Conservation (phyloP, 2,329 filamentous ascomycete genomes). For the Ophiostoma novo-ulmi region DNA sequence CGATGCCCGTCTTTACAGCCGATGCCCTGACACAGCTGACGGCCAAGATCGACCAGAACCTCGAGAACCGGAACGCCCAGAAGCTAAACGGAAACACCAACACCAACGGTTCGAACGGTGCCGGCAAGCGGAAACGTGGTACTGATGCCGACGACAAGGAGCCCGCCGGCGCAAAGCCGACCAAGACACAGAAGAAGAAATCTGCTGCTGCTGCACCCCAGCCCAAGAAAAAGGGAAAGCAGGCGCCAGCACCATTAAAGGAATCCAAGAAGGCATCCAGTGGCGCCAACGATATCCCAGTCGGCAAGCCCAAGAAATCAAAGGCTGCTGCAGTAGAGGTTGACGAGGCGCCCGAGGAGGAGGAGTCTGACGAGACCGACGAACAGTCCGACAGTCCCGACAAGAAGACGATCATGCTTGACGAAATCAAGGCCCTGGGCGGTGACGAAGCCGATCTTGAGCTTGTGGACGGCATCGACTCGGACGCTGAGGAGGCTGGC, state of each 20-base stretch:
- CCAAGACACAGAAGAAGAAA: conserved; percentile 42
- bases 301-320: conserved; percentile 19
- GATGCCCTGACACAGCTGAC: conserved; percentile 50
- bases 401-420: conserved; percentile 41
- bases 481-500: conserved; percentile 44
- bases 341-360: background rate
- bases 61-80: conserved; percentile 38
- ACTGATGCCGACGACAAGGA: conserved; percentile 22
- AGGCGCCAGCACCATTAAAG: conserved; percentile 30
- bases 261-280: conserved; percentile 30
- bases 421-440: conserved; percentile 60
- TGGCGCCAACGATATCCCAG: conserved; percentile 31
- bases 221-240: conserved; percentile 9
- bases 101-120: conserved; percentile 11
- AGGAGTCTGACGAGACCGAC: background rate
- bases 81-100: conserved; percentile 27
- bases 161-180: conserved; percentile 27
- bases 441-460: conserved; percentile 61
- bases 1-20: conserved; percentile 42
- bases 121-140: conserved; percentile 27
- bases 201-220: background rate
- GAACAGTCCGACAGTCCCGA: conserved; percentile 16
- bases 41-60: conserved; percentile 51
- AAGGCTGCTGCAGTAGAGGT: background rate
- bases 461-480: conserved; percentile 52